Percentiles rank a stretch among this genome's conserved stretches.
Conservation (phyloP, 2,329 filamentous ascomycete genomes). For the Aschersonia sp. region DNA sequence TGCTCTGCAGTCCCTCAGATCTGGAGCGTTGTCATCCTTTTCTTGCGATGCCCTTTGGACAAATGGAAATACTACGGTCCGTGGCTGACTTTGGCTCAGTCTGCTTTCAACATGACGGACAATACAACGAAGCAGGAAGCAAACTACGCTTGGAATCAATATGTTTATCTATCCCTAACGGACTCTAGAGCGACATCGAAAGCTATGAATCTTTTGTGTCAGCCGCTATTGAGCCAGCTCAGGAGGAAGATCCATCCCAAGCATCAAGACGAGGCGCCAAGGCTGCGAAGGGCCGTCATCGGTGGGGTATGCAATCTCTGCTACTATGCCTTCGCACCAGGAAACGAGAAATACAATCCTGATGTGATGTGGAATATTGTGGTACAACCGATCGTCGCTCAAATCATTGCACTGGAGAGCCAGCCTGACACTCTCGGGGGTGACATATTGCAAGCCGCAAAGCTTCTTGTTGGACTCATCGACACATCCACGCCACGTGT, state of each 20-base stretch:
- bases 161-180: constrained; percentile 60
- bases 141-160: constrained; percentile 73
- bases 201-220: constrained; percentile 32
- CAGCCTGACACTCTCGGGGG: constrained; percentile 28
- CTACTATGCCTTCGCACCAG: constrained; percentile 71
- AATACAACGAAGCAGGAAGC: constrained; percentile 57
- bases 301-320: constrained; percentile 67
- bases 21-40: constrained; percentile 71
- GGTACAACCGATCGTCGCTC: constrained; percentile 48
- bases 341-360: constrained; percentile 46
- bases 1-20: constrained; percentile 62
- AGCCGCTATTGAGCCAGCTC: constrained; percentile 55
- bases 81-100: constrained; percentile 69
- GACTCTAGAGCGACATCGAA: constrained; percentile 39
- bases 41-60: constrained; percentile 52
- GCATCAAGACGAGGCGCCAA: constrained; percentile 33
- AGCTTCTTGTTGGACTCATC: constrained; percentile 59
- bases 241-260: constrained; percentile 47
- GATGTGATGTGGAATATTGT: constrained; percentile 70
- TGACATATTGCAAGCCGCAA: constrained; percentile 43
- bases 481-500: constrained; percentile 40
- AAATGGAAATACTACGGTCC: constrained; percentile 60
- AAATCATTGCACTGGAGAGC: constrained; percentile 30
- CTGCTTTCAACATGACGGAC: constrained; percentile 72
- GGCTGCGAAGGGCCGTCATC: constrained; percentile 40